Base-by-base conservation (phyloP, 257 asterid species). In the Gentiana dahurica region DNA sequence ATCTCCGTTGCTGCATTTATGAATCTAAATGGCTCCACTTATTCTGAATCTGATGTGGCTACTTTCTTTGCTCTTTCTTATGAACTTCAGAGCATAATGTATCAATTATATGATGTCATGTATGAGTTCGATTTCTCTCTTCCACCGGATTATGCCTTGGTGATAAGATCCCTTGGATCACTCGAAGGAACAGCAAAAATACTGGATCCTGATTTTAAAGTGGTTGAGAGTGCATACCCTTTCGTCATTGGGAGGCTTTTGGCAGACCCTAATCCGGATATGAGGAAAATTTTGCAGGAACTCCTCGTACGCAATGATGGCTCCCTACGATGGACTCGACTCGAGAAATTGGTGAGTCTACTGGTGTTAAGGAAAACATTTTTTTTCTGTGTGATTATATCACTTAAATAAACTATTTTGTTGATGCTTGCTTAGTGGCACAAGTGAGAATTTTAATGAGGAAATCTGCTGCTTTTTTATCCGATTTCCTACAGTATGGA, bases 171-270 rank as follows among this genome's bases (percentile, higher is more conserved):
- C 34, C 83, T 91, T 51, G 98, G 98, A 67, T 84, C 98, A 59
- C 98, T 91, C 51, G 98, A 91, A 79, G 98, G 98, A 59, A 91
- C 98, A 51, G 98, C 98, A 32, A 91, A 91, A 73, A 75, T 80
- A 45, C 73, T 91, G 75, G 98, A 91, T 71, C 98, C 98, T 67
- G 94, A 77, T 65, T 91, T 91, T 71, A 82, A 91, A 73, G 98
- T 87, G 61, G 89, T 91, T 34, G 98, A 87, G 80, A 91, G 98
- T 76, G 96, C 98, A 48, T 91, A 91, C 75, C 98, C 98, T 52
- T 91, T 87, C 69, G 94, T 91, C 59, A 87, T 91, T 13, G 96
- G 94, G 65, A 77, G 96, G 75, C 83, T 87, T 51, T 76, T 91
- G 76, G 77, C 66, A 65, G 96, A 91, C 79, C 90, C 98, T 39